These are phyloP conservation scores for Rubroboletus satanas DNA, from an alignment of 768 basidiomycete genomes.

Conservation along the genomic window DNA sequence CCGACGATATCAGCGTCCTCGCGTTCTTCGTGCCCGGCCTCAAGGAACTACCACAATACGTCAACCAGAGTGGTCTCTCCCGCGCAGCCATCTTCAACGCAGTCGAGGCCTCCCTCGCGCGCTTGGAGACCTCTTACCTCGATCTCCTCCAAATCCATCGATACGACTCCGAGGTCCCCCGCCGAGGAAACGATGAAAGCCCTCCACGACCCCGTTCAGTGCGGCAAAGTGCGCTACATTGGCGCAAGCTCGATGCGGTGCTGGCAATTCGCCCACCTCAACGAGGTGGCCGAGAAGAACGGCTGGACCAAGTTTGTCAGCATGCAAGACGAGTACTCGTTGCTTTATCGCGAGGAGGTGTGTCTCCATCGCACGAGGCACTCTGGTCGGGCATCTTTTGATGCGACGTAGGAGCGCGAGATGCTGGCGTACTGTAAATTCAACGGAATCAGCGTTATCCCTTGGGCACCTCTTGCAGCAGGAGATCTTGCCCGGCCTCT, in stretches of 20 bases:
- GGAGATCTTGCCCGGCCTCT: constrained; percentile 40
- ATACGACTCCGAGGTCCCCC: constrained; percentile 36
- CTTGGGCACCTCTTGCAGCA: constrained; percentile 43
- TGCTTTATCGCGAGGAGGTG: constrained; percentile 54
- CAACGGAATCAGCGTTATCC: constrained; percentile 51
- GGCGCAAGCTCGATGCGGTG: constrained; percentile 46
- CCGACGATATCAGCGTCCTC: neutral
- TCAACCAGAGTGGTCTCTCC: constrained; percentile 35
- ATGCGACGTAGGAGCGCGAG: constrained; percentile 37
- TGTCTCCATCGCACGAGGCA: neutral
- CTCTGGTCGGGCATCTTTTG: neutral
- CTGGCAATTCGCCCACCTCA: constrained; percentile 44
- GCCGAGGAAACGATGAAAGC: constrained; percentile 48
- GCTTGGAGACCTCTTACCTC: constrained; percentile 35
- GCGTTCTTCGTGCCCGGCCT: neutral
- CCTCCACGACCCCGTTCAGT: constrained; percentile 45
- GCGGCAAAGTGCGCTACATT: constrained; percentile 49
- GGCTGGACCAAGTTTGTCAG: constrained; percentile 53
- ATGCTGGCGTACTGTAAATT: constrained; percentile 44
- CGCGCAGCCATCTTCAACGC: constrained; percentile 38
- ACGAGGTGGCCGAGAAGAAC: constrained; percentile 41
- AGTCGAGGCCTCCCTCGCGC: constrained; percentile 34
- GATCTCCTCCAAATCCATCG: constrained; percentile 46
- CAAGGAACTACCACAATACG: constrained; percentile 13
- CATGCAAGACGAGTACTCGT: constrained; percentile 52